Conservation (phyloP, 495 filamentous ascomycete species). For the Aspergillus coremiiformis region DNA sequence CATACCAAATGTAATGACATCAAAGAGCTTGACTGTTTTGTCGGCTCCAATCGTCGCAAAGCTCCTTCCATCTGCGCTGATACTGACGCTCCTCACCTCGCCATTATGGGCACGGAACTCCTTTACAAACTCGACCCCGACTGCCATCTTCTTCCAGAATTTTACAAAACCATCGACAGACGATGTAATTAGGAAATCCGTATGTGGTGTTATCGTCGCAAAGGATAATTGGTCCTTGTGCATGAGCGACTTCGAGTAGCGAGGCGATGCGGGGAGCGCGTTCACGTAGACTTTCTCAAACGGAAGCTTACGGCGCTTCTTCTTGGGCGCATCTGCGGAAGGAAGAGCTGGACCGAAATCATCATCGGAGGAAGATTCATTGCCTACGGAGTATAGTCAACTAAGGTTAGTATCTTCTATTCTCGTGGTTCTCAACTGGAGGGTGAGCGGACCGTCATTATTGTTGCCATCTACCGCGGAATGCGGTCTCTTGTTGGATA, state of each 20-base stretch:
- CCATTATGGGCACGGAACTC: conserved; percentile 87
- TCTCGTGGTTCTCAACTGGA: background rate
- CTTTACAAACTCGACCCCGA: conserved; percentile 94
- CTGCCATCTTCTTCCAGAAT: conserved; percentile 96
- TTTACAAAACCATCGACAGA: conserved; percentile 92
- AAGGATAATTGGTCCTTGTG: conserved; percentile 91
- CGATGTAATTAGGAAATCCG: conserved; percentile 90
- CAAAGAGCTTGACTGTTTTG: conserved; percentile 89
- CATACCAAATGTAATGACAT: conserved; percentile 83
- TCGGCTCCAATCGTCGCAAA: conserved; percentile 86
- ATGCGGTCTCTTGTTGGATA: conserved; percentile 29
- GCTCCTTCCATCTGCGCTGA: conserved; percentile 84
- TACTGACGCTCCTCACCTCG: conserved; percentile 73
- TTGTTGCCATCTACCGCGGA: conserved; percentile 31
- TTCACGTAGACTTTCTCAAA: conserved; percentile 92
- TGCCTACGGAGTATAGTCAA: conserved; percentile 18
- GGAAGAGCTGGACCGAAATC: conserved; percentile 90
- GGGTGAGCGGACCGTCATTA: conserved; percentile 23
- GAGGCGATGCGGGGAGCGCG: conserved; percentile 70
- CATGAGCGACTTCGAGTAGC: conserved; percentile 97
- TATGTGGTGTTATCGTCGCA: conserved; percentile 75
- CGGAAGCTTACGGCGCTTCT: conserved; percentile 82
- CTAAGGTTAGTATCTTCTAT: background rate
- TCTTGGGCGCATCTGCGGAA: conserved; percentile 66
- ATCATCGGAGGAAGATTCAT: conserved; percentile 76